Evolutionary conservation across 176 grass and related monocot genomes (phyloP).

Genomic region (Poa annua): DNA sequence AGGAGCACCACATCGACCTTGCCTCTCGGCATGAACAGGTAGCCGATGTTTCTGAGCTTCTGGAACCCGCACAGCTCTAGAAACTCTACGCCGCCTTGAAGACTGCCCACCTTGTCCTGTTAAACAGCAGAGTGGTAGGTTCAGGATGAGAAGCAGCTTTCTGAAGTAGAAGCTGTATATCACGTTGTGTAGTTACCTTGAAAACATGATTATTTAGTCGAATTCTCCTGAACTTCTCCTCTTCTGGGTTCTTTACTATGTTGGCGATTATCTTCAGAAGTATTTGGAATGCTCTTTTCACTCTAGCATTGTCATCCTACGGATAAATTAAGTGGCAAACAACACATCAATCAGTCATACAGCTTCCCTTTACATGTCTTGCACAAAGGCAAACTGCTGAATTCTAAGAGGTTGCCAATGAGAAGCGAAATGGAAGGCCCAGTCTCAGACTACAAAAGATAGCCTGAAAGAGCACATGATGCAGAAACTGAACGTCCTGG

Average conservation of each 20-base stretch:
- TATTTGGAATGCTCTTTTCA: constrained; percentile 72
- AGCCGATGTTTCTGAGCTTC: constrained; percentile 49
- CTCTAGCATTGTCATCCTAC: constrained; percentile 62
- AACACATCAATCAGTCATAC: not conserved
- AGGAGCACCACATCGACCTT: constrained; percentile 54
- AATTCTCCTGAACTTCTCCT: constrained; percentile 81
- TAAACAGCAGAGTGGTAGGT: constrained; percentile 13
- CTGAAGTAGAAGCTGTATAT: not conserved
- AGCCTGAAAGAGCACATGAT: not conserved
- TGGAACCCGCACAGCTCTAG: constrained; percentile 89
- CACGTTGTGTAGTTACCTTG: constrained; percentile 47
- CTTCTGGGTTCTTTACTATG: constrained; percentile 67
- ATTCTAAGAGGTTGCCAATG: constrained; percentile 13
- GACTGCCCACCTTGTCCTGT: constrained; percentile 69
- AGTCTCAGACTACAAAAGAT: not conserved
- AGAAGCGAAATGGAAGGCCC: not conserved
- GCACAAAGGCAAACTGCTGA: not conserved
- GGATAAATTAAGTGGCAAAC: not conserved
- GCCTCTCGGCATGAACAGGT: constrained; percentile 59
- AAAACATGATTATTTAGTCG: constrained; percentile 70
- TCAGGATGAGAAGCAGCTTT: not conserved
- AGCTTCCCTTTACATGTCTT: not conserved
- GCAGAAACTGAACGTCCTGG: not conserved
- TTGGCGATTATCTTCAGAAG: constrained; percentile 66
- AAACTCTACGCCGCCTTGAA: constrained; percentile 69